A percentile compares a stretch with the other conserved stretches of the same genome.
Evolutionary conservation across 805 yeast species (phyloP).

Genomic region (Starmerella apis): DNA sequence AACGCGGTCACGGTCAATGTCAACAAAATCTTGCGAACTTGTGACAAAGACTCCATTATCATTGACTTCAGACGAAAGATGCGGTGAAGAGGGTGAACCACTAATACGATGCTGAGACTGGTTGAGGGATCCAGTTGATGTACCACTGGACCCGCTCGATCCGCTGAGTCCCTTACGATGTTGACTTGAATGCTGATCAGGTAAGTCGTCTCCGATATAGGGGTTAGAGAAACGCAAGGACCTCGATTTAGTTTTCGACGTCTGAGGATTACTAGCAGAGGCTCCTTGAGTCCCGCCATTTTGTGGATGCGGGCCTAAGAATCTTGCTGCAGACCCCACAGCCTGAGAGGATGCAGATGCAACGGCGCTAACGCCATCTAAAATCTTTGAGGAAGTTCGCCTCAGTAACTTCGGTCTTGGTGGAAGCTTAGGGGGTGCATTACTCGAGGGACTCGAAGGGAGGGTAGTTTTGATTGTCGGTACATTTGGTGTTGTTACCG

Average conservation of each 20-base stretch:
- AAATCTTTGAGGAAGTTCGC: constrained; percentile 22
- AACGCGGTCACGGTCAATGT: constrained; percentile 27
- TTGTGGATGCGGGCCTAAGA: constrained; percentile 13
- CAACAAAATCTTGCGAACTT: constrained; percentile 26
- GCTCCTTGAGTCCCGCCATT: background rate
- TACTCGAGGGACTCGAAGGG: background rate
- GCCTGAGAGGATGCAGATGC: constrained; percentile 20
- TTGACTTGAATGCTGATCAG: background rate
- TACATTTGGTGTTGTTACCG: background rate
- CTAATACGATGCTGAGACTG: background rate
- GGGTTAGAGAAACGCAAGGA: background rate
- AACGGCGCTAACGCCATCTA: constrained; percentile 16
- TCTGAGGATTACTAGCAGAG: background rate
- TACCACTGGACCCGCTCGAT: background rate
- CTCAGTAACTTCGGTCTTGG: constrained; percentile 26
- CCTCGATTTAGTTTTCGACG: background rate
- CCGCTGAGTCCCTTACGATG: background rate
- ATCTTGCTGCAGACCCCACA: constrained; percentile 10
- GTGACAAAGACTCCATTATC: constrained; percentile 10
- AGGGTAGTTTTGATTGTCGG: background rate
- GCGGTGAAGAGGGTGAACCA: background rate
- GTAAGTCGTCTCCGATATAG: background rate
- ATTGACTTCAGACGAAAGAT: background rate
- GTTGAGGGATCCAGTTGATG: background rate
- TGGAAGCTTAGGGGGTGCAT: constrained; percentile 31